Evolutionary conservation across 148 eudicot genomes (phyloP).

Genomic region (Rhododendron griersonianum): DNA sequence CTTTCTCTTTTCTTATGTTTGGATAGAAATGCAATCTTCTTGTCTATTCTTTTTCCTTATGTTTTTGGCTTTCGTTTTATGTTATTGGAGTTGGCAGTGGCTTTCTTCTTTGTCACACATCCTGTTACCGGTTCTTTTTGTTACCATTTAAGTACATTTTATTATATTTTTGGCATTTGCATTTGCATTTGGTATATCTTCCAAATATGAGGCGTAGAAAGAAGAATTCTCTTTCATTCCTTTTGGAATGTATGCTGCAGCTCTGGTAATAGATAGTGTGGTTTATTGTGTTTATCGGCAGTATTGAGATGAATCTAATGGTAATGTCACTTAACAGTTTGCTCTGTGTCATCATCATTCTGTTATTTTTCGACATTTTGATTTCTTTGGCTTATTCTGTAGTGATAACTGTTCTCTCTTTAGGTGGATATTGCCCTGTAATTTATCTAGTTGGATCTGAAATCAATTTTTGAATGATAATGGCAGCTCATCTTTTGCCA

Average conservation of each 20-base stretch:
- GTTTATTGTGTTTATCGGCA: neutral
- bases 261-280: neutral
- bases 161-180: neutral
- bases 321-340: neutral
- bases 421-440: neutral
- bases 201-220: neutral
- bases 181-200: neutral
- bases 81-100: neutral
- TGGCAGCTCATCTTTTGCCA: neutral
- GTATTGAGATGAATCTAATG: neutral
- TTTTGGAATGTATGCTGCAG: neutral
- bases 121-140: neutral
- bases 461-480: neutral
- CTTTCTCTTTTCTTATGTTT: neutral
- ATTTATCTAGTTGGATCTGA: neutral
- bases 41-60: neutral
- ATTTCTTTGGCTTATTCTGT: neutral
- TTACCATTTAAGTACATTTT: neutral
- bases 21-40: neutral
- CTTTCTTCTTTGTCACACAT: neutral
- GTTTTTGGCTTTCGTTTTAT: neutral
- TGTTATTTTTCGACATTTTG: neutral
- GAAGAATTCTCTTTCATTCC: neutral
- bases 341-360: neutral
- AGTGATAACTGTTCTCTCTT: too few relatives aligned